Percentiles rank a stretch among this genome's conserved stretches.
These are phyloP conservation scores for Malassezia japonica DNA, from an alignment of 1,284 basidiomycete species.

Conservation along the genomic window DNA sequence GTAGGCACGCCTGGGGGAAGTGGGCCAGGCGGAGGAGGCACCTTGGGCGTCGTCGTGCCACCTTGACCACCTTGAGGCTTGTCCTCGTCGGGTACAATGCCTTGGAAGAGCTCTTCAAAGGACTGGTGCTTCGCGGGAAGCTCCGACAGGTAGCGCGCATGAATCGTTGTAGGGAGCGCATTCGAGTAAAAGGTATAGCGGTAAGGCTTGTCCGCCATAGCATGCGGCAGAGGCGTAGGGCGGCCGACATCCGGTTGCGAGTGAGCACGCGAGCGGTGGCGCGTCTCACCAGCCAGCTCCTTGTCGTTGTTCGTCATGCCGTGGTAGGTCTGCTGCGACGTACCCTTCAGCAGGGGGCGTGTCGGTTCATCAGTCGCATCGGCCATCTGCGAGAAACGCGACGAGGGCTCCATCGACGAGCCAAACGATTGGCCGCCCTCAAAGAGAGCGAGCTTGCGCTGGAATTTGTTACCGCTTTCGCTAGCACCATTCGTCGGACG, in stretches of 20 bases:
- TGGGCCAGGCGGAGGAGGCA: neutral
- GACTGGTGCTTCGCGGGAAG: conserved; percentile 85
- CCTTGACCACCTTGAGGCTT: neutral
- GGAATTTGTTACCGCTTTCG: conserved; percentile 49
- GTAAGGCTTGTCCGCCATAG: conserved; percentile 60
- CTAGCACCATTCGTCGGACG: conserved; percentile 23
- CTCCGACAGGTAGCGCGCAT: conserved; percentile 82
- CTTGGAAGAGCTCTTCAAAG: conserved; percentile 81
- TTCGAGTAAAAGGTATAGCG: conserved; percentile 99
- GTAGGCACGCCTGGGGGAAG: neutral
- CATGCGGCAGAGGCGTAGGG: conserved; percentile 1
- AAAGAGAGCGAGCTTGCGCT: conserved; percentile 82
- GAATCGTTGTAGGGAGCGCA: conserved; percentile 79
- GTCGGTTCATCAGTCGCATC: neutral
- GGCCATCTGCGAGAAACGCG: neutral
- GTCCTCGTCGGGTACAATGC: conserved; percentile 38
- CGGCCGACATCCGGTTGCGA: neutral
- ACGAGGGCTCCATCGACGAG: neutral
- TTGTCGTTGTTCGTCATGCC: neutral
- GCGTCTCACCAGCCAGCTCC: neutral
- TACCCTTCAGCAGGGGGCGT: conserved; percentile 8
- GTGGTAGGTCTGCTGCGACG: conserved; percentile 5
- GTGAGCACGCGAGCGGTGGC: neutral
- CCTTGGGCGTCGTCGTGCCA: no score
- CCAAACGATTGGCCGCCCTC: conserved; percentile 55